phyloP scores from a whole-genome alignment of 192 early-diverging fungal species.

The Coemansia sp. region DNA sequence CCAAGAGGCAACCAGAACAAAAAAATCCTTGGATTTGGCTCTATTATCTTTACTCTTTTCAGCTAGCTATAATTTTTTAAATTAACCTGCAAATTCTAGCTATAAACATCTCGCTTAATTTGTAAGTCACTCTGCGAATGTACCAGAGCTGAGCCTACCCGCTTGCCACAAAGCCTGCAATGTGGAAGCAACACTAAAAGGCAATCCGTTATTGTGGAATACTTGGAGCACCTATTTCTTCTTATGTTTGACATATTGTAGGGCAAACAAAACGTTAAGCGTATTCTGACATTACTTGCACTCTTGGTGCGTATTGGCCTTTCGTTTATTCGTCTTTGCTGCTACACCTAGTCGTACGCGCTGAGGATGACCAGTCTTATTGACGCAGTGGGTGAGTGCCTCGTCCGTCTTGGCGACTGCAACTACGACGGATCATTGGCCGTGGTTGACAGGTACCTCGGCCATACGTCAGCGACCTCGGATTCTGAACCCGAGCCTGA shows the following conservation, averaged over 20 bases:
- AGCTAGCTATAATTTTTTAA: not conserved
- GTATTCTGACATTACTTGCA: not conserved
- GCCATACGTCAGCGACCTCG: not conserved
- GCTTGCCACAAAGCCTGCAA: not conserved
- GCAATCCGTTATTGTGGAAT: not conserved
- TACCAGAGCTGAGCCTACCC: not conserved
- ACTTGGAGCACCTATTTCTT: no score
- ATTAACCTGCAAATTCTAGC: not conserved
- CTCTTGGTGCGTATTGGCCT: not conserved
- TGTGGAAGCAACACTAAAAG: not conserved
- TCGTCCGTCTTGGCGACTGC: conserved; percentile 32
- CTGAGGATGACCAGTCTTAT: conserved; percentile 16
- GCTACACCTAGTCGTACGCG: conserved; percentile 4
- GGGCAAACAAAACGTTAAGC: not conserved
- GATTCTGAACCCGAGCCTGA: conserved; percentile 3
- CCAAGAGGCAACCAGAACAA: no score
- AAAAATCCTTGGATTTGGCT: no score
- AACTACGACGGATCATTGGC: conserved; percentile 42
- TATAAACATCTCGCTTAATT: not conserved
- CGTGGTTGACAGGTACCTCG: conserved; percentile 18
- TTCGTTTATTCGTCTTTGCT: not conserved
- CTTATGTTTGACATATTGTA: not conserved
- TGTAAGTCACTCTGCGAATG: not conserved
- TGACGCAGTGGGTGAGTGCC: conserved; percentile 41
- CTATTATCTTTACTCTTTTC: not conserved